Conservation (phyloP, 305 asterid genomes). For the Rubia peregrina region DNA sequence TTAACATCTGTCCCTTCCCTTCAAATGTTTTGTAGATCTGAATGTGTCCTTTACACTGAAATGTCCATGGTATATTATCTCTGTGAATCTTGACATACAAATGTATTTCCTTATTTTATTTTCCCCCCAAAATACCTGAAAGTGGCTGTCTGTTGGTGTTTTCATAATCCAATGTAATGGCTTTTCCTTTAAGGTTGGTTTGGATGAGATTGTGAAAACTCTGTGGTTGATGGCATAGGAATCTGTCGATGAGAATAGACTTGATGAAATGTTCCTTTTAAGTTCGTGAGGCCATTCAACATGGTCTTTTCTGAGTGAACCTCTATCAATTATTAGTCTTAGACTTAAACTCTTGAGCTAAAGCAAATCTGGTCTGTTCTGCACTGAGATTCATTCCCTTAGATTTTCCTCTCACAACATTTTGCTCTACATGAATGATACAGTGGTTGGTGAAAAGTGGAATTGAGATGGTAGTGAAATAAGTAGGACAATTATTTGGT, state of each 20-base stretch:
- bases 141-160: not conserved
- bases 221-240: conserved; percentile 1
- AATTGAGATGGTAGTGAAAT: not conserved
- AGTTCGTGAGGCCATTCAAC: not conserved
- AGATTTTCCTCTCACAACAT: not conserved
- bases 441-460: not conserved
- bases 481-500: not conserved
- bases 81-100: not conserved
- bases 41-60: not conserved
- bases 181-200: not conserved
- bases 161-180: not conserved
- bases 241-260: conserved; percentile 1
- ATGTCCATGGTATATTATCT: not conserved
- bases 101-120: not conserved
- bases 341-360: not conserved
- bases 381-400: not conserved
- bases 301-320: not conserved
- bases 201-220: conserved; percentile 3
- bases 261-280: not conserved
- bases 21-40: not conserved
- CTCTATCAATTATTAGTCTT: not conserved
- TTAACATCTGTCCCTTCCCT: not conserved
- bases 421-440: not conserved
- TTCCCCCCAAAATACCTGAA: not conserved
- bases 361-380: not conserved